Base-by-base conservation (phyloP, 2,329 filamentous ascomycete genomes). In the Mycosphaerella sp. region DNA sequence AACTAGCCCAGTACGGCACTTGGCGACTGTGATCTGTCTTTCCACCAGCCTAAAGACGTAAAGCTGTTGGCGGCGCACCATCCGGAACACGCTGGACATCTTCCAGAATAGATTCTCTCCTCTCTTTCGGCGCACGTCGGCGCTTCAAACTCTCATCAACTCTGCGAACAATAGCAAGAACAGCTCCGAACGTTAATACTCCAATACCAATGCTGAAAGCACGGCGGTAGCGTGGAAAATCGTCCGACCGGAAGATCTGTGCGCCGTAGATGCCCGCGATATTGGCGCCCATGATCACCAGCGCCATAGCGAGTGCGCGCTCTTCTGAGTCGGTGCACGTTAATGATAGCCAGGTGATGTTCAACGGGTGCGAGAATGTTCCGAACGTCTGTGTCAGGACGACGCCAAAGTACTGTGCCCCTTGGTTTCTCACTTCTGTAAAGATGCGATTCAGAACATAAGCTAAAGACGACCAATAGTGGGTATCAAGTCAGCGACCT, bases 261-360 rank as follows among this genome's bases (percentile, higher is more conserved):
- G 78, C 78, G 3, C 79, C 80, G 49, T 80, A 79, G 45, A 83
- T 82, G 17, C 79, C 79, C 0, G 79, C 79, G 21, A 77, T 78
- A 57, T 83, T 83, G 42, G 78, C 80, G 16, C 76, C 75, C 79
- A 82, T 82, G 53, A 82, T 80, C 45, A 81, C 71, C 66, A 77
- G 71, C 6, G 79, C 78, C 79, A 82, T 82, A 9, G 79, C 77
- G 0, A 82, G 69, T 0, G 79, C 78, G 43, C 79, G 69, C 57
- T 81, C 75, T 54, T 82, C 78, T 0, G 79, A 79, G 45, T 79
- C 77, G 0, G 71, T 70, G 61, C 79, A 79, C 2, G 75, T 72
- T 0, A 81, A 67, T 0, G 78, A 80, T 62, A 82, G 71, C 79
- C 79, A 82, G 1, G 78, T 75, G 44, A 82, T 79, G 60, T 82